A percentile compares a stretch with the other conserved stretches of the same genome.
These are phyloP conservation scores for Coniosporium tulheliwenetii DNA, from an alignment of 2,329 filamentous ascomycete species.

Conservation along the genomic window DNA sequence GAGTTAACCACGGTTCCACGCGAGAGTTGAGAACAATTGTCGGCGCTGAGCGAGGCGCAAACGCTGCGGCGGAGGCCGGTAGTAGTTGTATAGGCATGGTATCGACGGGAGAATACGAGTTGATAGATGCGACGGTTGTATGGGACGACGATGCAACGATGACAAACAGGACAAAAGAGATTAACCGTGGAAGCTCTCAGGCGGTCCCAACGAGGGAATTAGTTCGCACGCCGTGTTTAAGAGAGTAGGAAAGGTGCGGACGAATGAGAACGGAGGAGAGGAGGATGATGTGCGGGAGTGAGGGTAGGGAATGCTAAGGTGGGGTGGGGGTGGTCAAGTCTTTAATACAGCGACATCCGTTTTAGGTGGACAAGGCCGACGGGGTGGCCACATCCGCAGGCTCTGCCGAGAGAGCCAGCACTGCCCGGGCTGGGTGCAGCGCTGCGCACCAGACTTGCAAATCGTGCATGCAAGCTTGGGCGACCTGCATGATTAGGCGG, in stretches of 20 bases:
- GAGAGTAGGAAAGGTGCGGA: conserved; percentile 2
- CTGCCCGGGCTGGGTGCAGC: not conserved
- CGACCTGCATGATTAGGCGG: not conserved
- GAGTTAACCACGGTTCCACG: conserved; percentile 91
- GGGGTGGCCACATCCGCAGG: not conserved
- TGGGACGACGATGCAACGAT: conserved; percentile 19
- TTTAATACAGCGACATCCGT: not conserved
- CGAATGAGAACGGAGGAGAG: conserved; percentile 1
- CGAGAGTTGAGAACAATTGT: conserved; percentile 88
- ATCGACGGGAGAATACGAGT: conserved; percentile 13
- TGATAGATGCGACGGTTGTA: conserved; percentile 15
- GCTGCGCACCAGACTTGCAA: not conserved
- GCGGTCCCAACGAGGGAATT: conserved; percentile 14
- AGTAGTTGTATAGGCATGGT: conserved; percentile 85
- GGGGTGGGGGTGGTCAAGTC: not conserved
- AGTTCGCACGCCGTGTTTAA: conserved; percentile 22
- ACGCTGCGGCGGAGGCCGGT: conserved; percentile 89
- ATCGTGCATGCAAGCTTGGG: not conserved
- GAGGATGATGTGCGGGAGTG: conserved; percentile 1
- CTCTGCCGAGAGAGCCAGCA: not conserved
- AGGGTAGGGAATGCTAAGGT: conserved; percentile 1
- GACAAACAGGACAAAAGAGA: conserved; percentile 11
- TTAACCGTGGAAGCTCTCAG: conserved; percentile 11
- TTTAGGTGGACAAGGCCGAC: not conserved
- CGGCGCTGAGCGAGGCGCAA: conserved; percentile 83